phyloP scores from a whole-genome alignment of 1,284 basidiomycete species.

The Coniferiporia weirii region DNA sequence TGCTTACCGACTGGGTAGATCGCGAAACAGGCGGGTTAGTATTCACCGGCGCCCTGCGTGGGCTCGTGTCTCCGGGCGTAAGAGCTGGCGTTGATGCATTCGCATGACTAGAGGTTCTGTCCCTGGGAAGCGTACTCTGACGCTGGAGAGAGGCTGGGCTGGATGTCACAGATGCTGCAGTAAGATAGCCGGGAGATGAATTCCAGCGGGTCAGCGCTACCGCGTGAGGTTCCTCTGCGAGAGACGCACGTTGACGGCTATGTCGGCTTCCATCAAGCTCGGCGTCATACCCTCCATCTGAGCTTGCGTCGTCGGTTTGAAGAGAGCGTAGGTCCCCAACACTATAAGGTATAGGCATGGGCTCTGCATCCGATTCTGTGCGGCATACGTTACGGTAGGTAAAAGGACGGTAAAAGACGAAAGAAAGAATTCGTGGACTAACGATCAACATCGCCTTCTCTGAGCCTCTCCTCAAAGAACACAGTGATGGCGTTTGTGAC shows the following conservation, averaged over 20 bases:
- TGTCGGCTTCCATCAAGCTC: conserved; percentile 63
- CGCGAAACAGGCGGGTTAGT: conserved; percentile 48
- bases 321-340: conserved; percentile 49
- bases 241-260: conserved; percentile 70
- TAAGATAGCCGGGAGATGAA: conserved; percentile 45
- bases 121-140: conserved; percentile 61
- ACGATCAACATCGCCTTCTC: conserved; percentile 57
- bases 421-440: conserved; percentile 6
- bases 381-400: neutral
- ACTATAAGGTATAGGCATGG: conserved; percentile 47
- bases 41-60: conserved; percentile 51
- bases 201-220: conserved; percentile 48
- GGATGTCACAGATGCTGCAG: conserved; percentile 57
- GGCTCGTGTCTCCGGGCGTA: conserved; percentile 54
- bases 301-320: conserved; percentile 64
- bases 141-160: conserved; percentile 65
- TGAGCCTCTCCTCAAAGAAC: conserved; percentile 88
- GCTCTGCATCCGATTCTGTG: conserved; percentile 21
- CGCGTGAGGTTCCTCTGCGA: conserved; percentile 33
- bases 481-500: conserved; percentile 90
- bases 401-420: conserved; percentile 1
- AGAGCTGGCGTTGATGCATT: conserved; percentile 46
- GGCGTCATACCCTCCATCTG: conserved; percentile 75
- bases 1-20: conserved; percentile 36
- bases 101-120: conserved; percentile 38